Evolutionary conservation across 176 grass and related monocot species (phyloP), one percentile per base, ranked within the genome.

Genomic region (Zea luxurians): DNA sequence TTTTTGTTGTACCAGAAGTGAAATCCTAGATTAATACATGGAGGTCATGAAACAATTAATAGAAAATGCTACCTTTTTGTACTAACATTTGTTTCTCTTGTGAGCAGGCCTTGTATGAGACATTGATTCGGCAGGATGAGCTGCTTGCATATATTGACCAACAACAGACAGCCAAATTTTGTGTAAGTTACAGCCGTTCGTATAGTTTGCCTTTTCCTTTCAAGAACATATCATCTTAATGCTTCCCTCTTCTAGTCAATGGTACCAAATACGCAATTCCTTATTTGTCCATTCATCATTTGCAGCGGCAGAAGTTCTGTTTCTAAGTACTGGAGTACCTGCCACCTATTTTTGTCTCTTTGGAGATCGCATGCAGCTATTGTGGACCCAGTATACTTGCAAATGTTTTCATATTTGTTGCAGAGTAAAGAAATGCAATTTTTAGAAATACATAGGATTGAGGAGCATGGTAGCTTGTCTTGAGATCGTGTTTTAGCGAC

Each of bases 111-210:
- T 83, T 99, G 35, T 83, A 91, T 77, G 96, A 91, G 65, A 83
- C 79, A 82, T 59, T 93, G 77, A 89, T 91, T 81, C 87, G 88
- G 71, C 92, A 96, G 80, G 90, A 93, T n/a, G 96, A 96, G 16
- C 80, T 99, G 41, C 88, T 99, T 58, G 82, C 90, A 74, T 93
- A 96, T 75, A 78, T 93, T 67, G 92, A 99, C 70, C 73, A 45
- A 34, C 88, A 91, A 69, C 68, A 83, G 67, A 64, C 81, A 49
- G 47, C 35, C 21, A 92, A 82, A 44, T 91, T 96, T 18, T 78
- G 37, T 55, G 96, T 96, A 93, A 75, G 76, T 82, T 34, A 27
- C 49, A 21, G 40, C 1, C 13, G n/a, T 68, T 66, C 12, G 10
- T 15, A 34, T 82, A 4, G 42, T 76, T 48, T 45, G 36, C 83